Evolutionary conservation across 2,329 filamentous ascomycete species (phyloP).

Genomic region (Trichoderma guizhouense): DNA sequence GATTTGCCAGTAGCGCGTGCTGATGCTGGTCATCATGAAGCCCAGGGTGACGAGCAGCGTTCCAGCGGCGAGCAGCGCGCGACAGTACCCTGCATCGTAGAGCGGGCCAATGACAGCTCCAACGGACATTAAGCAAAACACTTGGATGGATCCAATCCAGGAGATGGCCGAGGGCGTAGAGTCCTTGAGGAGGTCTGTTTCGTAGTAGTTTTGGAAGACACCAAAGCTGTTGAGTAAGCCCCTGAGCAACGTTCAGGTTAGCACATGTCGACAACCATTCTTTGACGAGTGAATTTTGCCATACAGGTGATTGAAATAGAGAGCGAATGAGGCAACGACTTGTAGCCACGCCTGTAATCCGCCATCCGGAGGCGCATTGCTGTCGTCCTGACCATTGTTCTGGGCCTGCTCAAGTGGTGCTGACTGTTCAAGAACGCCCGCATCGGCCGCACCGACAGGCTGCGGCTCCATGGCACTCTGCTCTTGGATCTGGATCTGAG

Average conservation of each 20-base stretch:
- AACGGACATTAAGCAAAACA: slow-evolving; percentile 39
- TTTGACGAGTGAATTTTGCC: neutral
- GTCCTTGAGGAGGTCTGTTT: slow-evolving; percentile 24
- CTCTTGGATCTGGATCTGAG: neutral
- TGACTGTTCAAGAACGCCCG: neutral
- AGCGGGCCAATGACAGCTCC: slow-evolving; percentile 41
- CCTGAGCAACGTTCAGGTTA: slow-evolving; percentile 18
- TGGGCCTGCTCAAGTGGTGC: neutral
- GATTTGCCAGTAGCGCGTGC: slow-evolving; percentile 42
- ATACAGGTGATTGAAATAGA: slow-evolving; percentile 37
- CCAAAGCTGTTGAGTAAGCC: slow-evolving; percentile 38
- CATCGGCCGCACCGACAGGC: neutral
- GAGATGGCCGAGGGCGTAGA: slow-evolving; percentile 36
- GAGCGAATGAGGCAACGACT: slow-evolving; percentile 33
- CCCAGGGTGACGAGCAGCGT: slow-evolving; percentile 38
- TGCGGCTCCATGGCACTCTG: neutral
- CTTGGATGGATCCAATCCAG: slow-evolving; percentile 45
- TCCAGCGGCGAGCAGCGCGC: slow-evolving; percentile 35
- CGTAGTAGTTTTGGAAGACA: slow-evolving; percentile 36
- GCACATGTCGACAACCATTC: neutral
- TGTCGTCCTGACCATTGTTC: neutral
- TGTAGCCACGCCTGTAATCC: slow-evolving; percentile 36
- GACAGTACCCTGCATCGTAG: slow-evolving; percentile 43
- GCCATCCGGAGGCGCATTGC: slow-evolving; percentile 25
- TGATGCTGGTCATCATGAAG: slow-evolving; percentile 45